These are phyloP conservation scores for Epichloe gansuensis DNA, from an alignment of 2,329 filamentous ascomycete species.

Conservation along the genomic window DNA sequence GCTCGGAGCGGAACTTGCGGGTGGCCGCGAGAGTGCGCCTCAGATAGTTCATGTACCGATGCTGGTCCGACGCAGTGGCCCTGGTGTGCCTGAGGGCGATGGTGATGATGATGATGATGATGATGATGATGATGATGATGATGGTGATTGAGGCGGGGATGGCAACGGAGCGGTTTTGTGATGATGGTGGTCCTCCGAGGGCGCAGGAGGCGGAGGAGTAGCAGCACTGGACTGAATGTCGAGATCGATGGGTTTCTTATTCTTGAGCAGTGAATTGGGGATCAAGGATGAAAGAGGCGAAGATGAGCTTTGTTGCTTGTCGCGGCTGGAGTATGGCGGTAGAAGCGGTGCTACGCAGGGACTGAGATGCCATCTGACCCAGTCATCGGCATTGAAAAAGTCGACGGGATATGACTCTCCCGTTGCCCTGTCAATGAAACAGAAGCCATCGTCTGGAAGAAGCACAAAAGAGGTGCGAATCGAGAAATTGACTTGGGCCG, in stretches of 20 bases:
- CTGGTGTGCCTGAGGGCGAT: not conserved
- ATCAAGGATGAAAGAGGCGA: slow-evolving; percentile 37
- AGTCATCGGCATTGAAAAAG: slow-evolving; percentile 69
- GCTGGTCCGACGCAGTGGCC: slow-evolving; percentile 13
- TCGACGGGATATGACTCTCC: slow-evolving; percentile 71
- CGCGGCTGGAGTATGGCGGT: slow-evolving; percentile 36
- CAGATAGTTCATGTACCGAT: slow-evolving; percentile 50
- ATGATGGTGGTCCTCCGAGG: slow-evolving; percentile 6
- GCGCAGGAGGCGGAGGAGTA: slow-evolving; percentile 1
- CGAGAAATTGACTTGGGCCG: slow-evolving; percentile 86
- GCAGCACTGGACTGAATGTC: not conserved
- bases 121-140: not conserved
- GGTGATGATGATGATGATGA: not conserved
- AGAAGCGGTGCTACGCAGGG: slow-evolving; percentile 62
- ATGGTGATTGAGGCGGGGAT: slow-evolving; percentile 12
- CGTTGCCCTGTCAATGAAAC: slow-evolving; percentile 75
- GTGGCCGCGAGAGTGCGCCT: slow-evolving; percentile 59
- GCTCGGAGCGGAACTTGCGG: slow-evolving; percentile 64
- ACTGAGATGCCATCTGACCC: slow-evolving; percentile 67
- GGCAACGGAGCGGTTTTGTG: slow-evolving; percentile 9
- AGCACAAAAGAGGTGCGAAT: slow-evolving; percentile 77
- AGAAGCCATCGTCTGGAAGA: slow-evolving; percentile 74
- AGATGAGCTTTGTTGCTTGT: slow-evolving; percentile 16
- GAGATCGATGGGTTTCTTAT: not conserved
- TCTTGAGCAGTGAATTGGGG: slow-evolving; percentile 25